phyloP scores from a whole-genome alignment of 2,329 filamentous ascomycete genomes.

The Colletotrichum eleusines region DNA sequence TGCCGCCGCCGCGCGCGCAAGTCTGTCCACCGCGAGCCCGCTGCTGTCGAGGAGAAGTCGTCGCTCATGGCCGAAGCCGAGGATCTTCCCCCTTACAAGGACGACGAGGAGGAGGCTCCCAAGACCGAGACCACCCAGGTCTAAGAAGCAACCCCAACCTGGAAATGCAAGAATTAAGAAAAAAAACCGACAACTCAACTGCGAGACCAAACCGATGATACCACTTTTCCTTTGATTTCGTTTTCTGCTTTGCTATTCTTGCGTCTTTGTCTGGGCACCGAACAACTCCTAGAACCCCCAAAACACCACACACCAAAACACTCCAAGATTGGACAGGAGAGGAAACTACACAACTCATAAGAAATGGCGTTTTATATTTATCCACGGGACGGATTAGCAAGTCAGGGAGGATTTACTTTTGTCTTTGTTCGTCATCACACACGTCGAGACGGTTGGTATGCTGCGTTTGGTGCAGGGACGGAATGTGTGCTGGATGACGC shows the following conservation, averaged over 20 bases:
- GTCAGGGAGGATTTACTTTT: slow-evolving; percentile 1
- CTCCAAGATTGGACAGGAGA: slow-evolving; percentile 38
- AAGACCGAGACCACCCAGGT: slow-evolving; percentile 33
- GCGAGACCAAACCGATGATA: slow-evolving; percentile 37
- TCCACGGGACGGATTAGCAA: slow-evolving; percentile 8
- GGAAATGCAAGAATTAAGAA: slow-evolving; percentile 3
- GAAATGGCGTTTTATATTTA: slow-evolving; percentile 26
- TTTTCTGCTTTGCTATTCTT: slow-evolving; percentile 25
- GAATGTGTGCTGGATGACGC: background rate
- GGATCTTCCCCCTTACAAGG: slow-evolving; percentile 47
- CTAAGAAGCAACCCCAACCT: slow-evolving; percentile 2
- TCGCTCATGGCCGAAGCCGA: slow-evolving; percentile 59
- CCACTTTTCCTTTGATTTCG: slow-evolving; percentile 29
- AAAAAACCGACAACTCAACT: slow-evolving; percentile 16
- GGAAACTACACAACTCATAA: slow-evolving; percentile 37
- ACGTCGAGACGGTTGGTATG: background rate
- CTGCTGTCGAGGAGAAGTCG: slow-evolving; percentile 62
- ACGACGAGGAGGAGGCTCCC: slow-evolving; percentile 41
- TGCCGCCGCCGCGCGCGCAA: slow-evolving; percentile 52
- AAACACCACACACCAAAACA: slow-evolving; percentile 13
- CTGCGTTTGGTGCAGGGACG: background rate
- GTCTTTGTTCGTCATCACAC: background rate
- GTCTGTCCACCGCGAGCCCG: slow-evolving; percentile 53
- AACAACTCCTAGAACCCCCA: slow-evolving; percentile 12
- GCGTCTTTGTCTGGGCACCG: background rate